Conservation (phyloP, 208 protist species). For the Crithidia expoeki region DNA sequence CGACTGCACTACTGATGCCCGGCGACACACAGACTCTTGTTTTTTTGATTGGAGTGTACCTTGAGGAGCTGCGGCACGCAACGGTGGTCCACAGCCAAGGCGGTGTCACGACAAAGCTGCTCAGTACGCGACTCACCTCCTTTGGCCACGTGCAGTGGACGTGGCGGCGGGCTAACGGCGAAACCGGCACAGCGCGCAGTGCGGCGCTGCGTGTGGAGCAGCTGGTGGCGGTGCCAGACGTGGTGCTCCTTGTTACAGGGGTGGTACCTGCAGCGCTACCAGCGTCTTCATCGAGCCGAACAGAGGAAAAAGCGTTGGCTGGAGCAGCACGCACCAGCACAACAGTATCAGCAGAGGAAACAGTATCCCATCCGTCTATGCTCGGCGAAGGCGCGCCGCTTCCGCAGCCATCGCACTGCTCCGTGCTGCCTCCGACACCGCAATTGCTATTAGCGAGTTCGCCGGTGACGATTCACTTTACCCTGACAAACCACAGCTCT, state of each 20-base stretch:
- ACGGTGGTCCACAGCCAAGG: constrained; percentile 26
- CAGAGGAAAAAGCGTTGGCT: neutral
- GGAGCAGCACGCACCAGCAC: neutral
- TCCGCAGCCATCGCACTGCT: neutral
- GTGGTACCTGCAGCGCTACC: constrained; percentile 2
- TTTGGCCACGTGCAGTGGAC: constrained; percentile 60
- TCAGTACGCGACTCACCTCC: constrained; percentile 30
- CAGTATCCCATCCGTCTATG: neutral
- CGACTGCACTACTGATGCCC: constrained; percentile 26
- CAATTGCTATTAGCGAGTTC: constrained; percentile 25
- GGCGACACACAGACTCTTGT: constrained; percentile 42
- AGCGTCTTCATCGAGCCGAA: neutral
- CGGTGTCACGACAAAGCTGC: constrained; percentile 17
- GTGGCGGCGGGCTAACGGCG: constrained; percentile 57
- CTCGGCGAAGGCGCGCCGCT: neutral
- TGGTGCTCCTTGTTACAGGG: constrained; percentile 33
- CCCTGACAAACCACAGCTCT: constrained; percentile 38
- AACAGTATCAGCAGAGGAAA: neutral
- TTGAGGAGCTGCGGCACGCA: constrained; percentile 39
- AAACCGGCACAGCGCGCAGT: constrained; percentile 48
- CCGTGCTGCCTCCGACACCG: neutral
- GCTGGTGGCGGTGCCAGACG: constrained; percentile 31
- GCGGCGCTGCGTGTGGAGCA: constrained; percentile 35
- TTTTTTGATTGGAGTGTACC: constrained; percentile 42
- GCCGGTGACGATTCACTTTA: constrained; percentile 42